Percentiles rank a stretch among this genome's conserved stretches.
Evolutionary conservation across 2,329 filamentous ascomycete genomes (phyloP).

Genomic region (Elsinoe fawcettii): DNA sequence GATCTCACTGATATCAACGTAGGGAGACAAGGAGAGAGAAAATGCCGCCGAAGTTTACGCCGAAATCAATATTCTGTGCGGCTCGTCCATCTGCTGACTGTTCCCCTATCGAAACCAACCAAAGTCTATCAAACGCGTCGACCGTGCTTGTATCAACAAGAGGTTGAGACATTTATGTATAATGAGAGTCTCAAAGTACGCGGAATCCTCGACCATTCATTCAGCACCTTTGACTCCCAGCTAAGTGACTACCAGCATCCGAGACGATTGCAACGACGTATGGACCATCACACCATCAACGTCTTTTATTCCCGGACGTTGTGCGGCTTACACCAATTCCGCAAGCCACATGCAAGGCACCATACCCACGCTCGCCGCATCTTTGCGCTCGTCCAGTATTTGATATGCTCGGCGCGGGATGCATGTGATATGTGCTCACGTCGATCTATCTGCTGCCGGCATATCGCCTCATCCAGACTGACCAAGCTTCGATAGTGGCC

Average conservation of each 20-base stretch:
- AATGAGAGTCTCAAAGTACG: neutral
- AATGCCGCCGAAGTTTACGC: neutral
- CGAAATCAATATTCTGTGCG: neutral
- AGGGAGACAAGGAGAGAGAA: neutral
- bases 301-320: conserved; percentile 5
- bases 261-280: neutral
- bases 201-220: neutral
- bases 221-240: no score
- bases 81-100: neutral
- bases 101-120: neutral
- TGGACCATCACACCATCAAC: neutral
- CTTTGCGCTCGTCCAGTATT: neutral
- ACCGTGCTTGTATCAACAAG: neutral
- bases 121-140: neutral
- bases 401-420: neutral
- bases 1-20: conserved; percentile 3
- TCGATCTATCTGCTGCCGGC: neutral
- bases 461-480: neutral
- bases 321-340: neutral
- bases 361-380: neutral
- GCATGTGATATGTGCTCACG: neutral
- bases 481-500: neutral
- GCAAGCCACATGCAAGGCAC: neutral
- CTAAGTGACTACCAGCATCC: neutral
- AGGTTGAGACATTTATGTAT: neutral